Evolutionary conservation across 2,329 filamentous ascomycete genomes (phyloP).

Genomic region (Diaporthe helianthi): DNA sequence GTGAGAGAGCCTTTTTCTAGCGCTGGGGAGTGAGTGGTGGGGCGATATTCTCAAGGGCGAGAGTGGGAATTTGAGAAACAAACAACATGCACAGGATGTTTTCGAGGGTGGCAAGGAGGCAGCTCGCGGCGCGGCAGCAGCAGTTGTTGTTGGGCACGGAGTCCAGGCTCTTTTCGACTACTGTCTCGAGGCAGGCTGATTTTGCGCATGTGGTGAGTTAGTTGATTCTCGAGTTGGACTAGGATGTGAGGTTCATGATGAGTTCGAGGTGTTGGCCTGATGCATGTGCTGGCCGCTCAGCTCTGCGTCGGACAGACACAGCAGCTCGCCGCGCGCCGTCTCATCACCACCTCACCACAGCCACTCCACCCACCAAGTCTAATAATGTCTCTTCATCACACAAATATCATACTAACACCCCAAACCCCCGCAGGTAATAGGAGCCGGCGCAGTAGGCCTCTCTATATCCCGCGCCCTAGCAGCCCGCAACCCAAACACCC

Average conservation of each 20-base stretch:
- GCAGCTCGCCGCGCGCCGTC: background rate
- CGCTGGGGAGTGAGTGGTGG: background rate
- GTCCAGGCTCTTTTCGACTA: constrained; percentile 46
- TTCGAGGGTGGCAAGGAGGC: constrained; percentile 15
- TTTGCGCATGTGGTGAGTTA: constrained; percentile 55
- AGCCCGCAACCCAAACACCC: constrained; percentile 64
- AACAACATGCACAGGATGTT: constrained; percentile 16
- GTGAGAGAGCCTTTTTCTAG: background rate
- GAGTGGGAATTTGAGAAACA: background rate
- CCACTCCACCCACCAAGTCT: background rate
- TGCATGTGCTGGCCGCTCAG: background rate
- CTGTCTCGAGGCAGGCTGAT: constrained; percentile 45
- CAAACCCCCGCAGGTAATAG: constrained; percentile 56
- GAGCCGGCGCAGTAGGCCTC: constrained; percentile 75
- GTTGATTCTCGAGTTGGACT: constrained; percentile 33
- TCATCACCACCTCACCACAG: background rate
- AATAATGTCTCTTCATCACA: no score
- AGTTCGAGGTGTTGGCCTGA: background rate
- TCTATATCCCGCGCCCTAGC: constrained; percentile 77
- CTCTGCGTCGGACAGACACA: no score
- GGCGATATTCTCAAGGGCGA: background rate
- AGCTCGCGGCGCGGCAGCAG: background rate
- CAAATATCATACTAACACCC: constrained; percentile 20
- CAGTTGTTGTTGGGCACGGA: background rate
- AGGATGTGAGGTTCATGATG: background rate